phyloP scores from a whole-genome alignment of 208 protist genomes.

The Wallacemonas sp. region DNA sequence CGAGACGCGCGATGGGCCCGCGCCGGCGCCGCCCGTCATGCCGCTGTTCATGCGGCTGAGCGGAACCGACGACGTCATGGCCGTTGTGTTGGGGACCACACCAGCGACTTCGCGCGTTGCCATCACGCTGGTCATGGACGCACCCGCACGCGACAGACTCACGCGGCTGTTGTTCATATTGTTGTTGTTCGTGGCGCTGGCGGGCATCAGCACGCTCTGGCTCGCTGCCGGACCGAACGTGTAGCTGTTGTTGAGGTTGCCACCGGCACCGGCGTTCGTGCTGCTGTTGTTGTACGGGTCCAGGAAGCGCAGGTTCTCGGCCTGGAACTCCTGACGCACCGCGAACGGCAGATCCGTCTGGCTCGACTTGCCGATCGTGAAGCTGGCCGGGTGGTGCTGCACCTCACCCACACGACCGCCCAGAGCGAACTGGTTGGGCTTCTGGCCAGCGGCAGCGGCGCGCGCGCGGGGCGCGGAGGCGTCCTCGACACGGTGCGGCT shows the following conservation, averaged over 20 bases:
- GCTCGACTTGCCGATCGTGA: slow-evolving; percentile 65
- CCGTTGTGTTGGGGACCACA: slow-evolving; percentile 59
- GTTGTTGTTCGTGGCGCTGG: not conserved
- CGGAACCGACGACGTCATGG: slow-evolving; percentile 3
- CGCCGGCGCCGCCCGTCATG: slow-evolving; percentile 4
- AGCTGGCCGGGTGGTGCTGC: slow-evolving; percentile 70
- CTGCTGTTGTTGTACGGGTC: slow-evolving; percentile 63
- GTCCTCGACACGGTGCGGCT: not conserved
- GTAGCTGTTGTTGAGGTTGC: slow-evolving; percentile 20
- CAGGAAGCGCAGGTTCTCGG: slow-evolving; percentile 71
- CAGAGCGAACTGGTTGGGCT: slow-evolving; percentile 66
- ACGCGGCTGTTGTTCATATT: slow-evolving; percentile 11
- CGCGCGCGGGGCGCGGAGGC: not conserved
- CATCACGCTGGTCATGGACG: slow-evolving; percentile 36
- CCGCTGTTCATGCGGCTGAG: slow-evolving; percentile 13
- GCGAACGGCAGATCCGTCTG: slow-evolving; percentile 62
- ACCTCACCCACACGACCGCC: slow-evolving; percentile 74
- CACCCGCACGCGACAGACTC: slow-evolving; percentile 7
- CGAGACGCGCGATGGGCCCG: not conserved
- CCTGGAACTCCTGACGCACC: slow-evolving; percentile 67
- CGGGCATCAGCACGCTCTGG: not conserved
- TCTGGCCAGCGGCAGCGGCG: not conserved
- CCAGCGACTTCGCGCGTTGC: slow-evolving; percentile 64
- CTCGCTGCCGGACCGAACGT: slow-evolving; percentile 13
- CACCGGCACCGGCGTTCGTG: slow-evolving; percentile 18